Evolutionary conservation across 495 filamentous ascomycete species (phyloP).

Genomic region (Penicillium waksmanii): DNA sequence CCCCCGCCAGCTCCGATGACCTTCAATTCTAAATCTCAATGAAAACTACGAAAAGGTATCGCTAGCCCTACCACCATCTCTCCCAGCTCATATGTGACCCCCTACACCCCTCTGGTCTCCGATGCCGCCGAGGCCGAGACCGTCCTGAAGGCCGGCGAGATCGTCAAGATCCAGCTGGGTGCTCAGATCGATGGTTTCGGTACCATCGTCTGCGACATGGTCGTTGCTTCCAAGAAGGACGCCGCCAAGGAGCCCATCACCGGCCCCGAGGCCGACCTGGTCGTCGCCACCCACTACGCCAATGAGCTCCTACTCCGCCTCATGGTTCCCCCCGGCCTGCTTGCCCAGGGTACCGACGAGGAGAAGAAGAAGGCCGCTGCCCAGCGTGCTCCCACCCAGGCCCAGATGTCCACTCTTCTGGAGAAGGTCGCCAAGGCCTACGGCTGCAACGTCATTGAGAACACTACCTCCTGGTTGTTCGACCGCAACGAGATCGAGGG

Average conservation of each 20-base stretch:
- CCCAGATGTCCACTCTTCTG: conserved; percentile 79
- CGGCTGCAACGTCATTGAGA: conserved; percentile 92
- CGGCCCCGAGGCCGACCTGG: conserved; percentile 79
- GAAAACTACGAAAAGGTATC: conserved; percentile 59
- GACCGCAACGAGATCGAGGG: conserved; percentile 96
- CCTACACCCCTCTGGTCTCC: conserved; percentile 88
- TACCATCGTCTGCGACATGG: conserved; percentile 92
- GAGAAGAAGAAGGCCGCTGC: conserved; percentile 91
- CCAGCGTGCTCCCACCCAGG: conserved; percentile 76
- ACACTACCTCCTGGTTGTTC: conserved; percentile 95
- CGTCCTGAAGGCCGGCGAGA: conserved; percentile 78
- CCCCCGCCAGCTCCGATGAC: conserved; percentile 1
- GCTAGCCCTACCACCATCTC: conserved; percentile 95
- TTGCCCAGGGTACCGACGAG: conserved; percentile 83
- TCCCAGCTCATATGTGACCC: conserved; percentile 90
- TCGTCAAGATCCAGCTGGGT: conserved; percentile 94
- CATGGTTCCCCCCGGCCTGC: conserved; percentile 84
- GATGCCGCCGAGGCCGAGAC: conserved; percentile 82
- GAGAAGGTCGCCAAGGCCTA: conserved; percentile 92
- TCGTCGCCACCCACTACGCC: conserved; percentile 90
- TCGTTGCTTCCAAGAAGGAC: conserved; percentile 68
- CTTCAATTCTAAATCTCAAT: not conserved
- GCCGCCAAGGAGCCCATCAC: conserved; percentile 60
- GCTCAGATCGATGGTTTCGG: conserved; percentile 98
- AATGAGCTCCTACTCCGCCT: conserved; percentile 92